Conservation (phyloP, 495 filamentous ascomycete species). For the Talaromyces stipitatus region DNA sequence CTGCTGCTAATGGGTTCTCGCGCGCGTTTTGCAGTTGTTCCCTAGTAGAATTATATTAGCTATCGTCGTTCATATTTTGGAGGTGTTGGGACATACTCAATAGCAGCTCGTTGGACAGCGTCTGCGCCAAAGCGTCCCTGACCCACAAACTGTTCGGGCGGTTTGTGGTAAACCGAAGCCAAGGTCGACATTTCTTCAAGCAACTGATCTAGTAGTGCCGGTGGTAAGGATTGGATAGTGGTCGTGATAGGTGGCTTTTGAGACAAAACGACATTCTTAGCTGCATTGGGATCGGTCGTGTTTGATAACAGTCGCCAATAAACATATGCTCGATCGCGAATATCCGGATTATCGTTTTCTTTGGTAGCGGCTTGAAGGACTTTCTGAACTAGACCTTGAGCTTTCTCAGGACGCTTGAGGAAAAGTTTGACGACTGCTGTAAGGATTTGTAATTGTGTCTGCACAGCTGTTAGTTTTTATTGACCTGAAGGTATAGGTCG, state of each 20-base stretch:
- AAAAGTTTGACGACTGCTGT: constrained; percentile 97
- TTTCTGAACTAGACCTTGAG: constrained; percentile 85
- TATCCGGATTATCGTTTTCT: constrained; percentile 94
- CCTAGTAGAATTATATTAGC: constrained; percentile 33
- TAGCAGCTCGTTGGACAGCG: constrained; percentile 89
- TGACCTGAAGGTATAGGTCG: not conserved
- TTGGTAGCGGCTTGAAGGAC: constrained; percentile 87
- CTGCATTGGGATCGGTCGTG: constrained; percentile 73
- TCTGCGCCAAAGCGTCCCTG: constrained; percentile 91
- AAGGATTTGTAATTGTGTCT: constrained; percentile 92
- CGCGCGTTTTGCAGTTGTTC: constrained; percentile 78
- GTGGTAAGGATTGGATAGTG: constrained; percentile 82
- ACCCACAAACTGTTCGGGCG: constrained; percentile 91
- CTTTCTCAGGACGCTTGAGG: constrained; percentile 90
- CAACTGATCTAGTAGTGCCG: constrained; percentile 75
- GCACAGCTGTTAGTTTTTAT: constrained; percentile 5
- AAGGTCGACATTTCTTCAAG: constrained; percentile 89
- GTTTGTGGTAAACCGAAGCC: constrained; percentile 98
- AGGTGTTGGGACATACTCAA: constrained; percentile 50
- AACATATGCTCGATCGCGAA: constrained; percentile 93
- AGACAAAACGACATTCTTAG: constrained; percentile 84
- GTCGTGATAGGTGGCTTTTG: constrained; percentile 91
- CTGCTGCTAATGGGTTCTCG: constrained; percentile 90
- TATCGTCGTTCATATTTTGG: constrained; percentile 8
- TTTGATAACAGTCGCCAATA: constrained; percentile 95